These are phyloP conservation scores for Parastagonospora avenae DNA, from an alignment of 2,329 filamentous ascomycete genomes.

Conservation along the genomic window DNA sequence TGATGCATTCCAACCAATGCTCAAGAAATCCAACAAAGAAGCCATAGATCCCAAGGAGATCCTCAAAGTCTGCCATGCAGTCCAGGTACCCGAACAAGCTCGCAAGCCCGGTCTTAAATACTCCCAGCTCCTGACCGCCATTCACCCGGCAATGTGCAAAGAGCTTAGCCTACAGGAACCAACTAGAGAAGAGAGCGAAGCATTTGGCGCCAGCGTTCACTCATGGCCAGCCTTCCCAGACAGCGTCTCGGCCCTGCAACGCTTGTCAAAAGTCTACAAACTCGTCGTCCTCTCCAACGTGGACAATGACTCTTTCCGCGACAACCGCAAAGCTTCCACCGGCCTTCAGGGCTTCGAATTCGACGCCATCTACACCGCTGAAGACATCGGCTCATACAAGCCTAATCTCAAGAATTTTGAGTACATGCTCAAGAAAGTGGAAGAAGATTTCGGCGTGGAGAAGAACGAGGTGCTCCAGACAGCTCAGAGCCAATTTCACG, in stretches of 20 bases:
- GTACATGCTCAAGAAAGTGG: slow-evolving; percentile 63
- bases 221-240: slow-evolving; percentile 64
- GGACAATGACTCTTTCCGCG: slow-evolving; percentile 58
- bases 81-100: slow-evolving; percentile 58
- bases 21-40: slow-evolving; percentile 42
- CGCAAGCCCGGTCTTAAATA: slow-evolving; percentile 65
- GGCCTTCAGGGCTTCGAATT: slow-evolving; percentile 62
- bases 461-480: slow-evolving; percentile 68
- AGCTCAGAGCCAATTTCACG: slow-evolving; percentile 69
- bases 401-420: slow-evolving; percentile 68
- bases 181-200: slow-evolving; percentile 48
- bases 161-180: slow-evolving; percentile 49
- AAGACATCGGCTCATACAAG: slow-evolving; percentile 76
- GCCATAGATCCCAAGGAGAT: slow-evolving; percentile 31
- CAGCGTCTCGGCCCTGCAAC: slow-evolving; percentile 58
- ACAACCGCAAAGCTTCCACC: slow-evolving; percentile 49
- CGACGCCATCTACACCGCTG: slow-evolving; percentile 70
- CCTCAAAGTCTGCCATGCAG: slow-evolving; percentile 51
- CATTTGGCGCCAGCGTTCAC: slow-evolving; percentile 60
- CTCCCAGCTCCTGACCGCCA: slow-evolving; percentile 61
- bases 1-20: slow-evolving; percentile 57
- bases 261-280: slow-evolving; percentile 59
- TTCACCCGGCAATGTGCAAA: slow-evolving; percentile 55
- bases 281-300: slow-evolving; percentile 67
- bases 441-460: slow-evolving; percentile 61